Conservation (phyloP, 2,329 filamentous ascomycete genomes). For the Diaporthe sp. region DNA sequence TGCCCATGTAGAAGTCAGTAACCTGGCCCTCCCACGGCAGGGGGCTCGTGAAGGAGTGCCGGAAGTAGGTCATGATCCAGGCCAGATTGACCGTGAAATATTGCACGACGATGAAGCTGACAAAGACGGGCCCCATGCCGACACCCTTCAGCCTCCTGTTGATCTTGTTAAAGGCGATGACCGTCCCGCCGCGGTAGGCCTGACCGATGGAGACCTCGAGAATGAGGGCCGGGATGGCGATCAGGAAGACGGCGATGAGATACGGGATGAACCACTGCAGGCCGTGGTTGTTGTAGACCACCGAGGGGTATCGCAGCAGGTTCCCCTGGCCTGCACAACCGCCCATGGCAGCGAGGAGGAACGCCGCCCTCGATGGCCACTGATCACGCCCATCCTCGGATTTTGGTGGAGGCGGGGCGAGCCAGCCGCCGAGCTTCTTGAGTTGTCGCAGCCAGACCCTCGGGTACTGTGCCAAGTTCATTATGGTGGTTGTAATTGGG, state of each 20-base stretch:
- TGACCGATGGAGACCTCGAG: conserved; percentile 79
- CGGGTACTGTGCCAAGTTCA: conserved; percentile 6
- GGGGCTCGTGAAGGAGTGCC: conserved; percentile 67
- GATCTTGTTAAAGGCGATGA: conserved; percentile 68
- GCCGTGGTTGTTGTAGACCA: conserved; percentile 72
- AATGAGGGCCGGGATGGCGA: conserved; percentile 69
- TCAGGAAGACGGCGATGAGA: conserved; percentile 66
- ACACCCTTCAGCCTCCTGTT: conserved; percentile 67
- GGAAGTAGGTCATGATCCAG: conserved; percentile 73
- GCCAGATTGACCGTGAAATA: conserved; percentile 71
- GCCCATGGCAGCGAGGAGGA: conserved; percentile 71
- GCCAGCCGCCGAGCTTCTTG: conserved; percentile 50
- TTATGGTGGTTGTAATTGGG: background rate
- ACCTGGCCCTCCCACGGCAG: conserved; percentile 66
- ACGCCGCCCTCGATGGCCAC: conserved; percentile 68
- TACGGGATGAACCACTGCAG: conserved; percentile 74
- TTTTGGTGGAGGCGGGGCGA: conserved; percentile 54
- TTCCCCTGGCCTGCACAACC: conserved; percentile 72
- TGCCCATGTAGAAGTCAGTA: conserved; percentile 64
- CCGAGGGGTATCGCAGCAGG: conserved; percentile 69
- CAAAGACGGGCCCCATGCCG: conserved; percentile 65
- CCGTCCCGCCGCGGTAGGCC: conserved; percentile 68
- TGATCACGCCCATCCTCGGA: conserved; percentile 62
- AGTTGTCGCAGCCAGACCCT: conserved; percentile 39
- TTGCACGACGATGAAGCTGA: conserved; percentile 68